Evolutionary conservation across 2,329 filamentous ascomycete species (phyloP).

Genomic region (Madurella fahalii): DNA sequence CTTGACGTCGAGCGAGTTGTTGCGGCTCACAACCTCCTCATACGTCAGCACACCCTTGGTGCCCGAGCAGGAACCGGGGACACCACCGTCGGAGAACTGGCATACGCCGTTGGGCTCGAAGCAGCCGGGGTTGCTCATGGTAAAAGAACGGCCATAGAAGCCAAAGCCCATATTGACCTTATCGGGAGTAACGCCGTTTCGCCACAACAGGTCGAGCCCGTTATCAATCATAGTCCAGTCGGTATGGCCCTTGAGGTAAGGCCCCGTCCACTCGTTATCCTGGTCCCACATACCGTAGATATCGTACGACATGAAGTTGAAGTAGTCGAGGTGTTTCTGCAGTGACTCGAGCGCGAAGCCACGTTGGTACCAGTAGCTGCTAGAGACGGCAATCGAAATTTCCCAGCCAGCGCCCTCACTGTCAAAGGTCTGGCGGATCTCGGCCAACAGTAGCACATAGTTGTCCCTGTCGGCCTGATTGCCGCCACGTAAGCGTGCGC

Average conservation of each 20-base stretch:
- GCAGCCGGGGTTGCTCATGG: conserved; percentile 26
- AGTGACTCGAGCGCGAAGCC: conserved; percentile 26
- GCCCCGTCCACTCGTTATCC: conserved; percentile 27
- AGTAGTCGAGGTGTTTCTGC: conserved; percentile 33
- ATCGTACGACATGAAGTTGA: conserved; percentile 47
- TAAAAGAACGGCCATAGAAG: conserved; percentile 42
- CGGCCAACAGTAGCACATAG: conserved; percentile 26
- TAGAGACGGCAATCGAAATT: conserved; percentile 28
- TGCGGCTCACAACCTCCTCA: conserved; percentile 31
- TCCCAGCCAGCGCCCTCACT: conserved; percentile 9
- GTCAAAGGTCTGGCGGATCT: conserved; percentile 6
- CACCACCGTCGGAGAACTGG: conserved; percentile 26
- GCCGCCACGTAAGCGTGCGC: conserved; percentile 29
- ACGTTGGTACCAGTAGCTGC: conserved; percentile 29
- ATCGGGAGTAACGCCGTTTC: conserved; percentile 38
- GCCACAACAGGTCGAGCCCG: conserved; percentile 45
- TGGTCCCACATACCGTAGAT: conserved; percentile 41
- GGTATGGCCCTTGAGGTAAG: conserved; percentile 37
- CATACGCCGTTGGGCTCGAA: conserved; percentile 31
- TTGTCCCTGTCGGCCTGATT: conserved; percentile 25
- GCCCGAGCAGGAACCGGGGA: conserved; percentile 29
- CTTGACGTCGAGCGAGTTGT: conserved; percentile 24
- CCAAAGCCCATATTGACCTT: conserved; percentile 43
- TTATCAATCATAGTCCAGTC: conserved; percentile 46
- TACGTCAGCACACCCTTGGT: conserved; percentile 30